Percentiles rank a stretch among this genome's conserved stretches.
Conservation (phyloP, 495 filamentous ascomycete genomes). For the Immersiella caudata region DNA sequence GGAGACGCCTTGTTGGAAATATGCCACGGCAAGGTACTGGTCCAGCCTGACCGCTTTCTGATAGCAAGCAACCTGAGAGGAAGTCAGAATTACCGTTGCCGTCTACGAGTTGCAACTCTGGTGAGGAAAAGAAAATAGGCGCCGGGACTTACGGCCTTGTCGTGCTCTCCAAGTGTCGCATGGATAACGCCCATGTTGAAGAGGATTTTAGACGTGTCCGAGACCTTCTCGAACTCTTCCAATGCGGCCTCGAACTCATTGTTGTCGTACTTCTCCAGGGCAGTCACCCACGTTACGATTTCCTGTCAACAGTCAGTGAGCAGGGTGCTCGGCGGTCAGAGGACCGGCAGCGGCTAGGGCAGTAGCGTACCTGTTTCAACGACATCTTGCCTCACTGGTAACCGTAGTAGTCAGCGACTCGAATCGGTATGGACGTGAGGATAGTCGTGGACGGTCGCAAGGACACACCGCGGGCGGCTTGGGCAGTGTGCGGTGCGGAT, state of each 20-base stretch:
- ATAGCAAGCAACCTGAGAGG: constrained; percentile 85
- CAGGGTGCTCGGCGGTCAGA: not conserved
- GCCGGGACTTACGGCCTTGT: constrained; percentile 78
- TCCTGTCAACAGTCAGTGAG: constrained; percentile 61
- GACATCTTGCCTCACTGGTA: constrained; percentile 58
- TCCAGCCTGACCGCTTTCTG: constrained; percentile 87
- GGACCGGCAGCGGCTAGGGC: not conserved
- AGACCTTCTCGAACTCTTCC: constrained; percentile 77
- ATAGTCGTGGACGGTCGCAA: constrained; percentile 18
- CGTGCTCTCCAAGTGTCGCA: constrained; percentile 95
- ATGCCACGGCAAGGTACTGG: constrained; percentile 94
- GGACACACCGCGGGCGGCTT: constrained; percentile 6
- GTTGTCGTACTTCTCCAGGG: constrained; percentile 89
- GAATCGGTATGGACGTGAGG: constrained; percentile 8
- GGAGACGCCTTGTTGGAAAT: constrained; percentile 98
- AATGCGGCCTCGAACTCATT: constrained; percentile 92
- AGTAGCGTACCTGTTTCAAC: constrained; percentile 68
- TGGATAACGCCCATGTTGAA: constrained; percentile 99
- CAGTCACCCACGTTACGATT: constrained; percentile 98
- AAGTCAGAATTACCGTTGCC: constrained; percentile 9
- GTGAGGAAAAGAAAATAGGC: not conserved
- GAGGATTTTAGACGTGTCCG: constrained; percentile 96
- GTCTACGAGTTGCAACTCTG: not conserved
- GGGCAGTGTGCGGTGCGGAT: constrained; percentile 12
- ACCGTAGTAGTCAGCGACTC: constrained; percentile 5